Conservation (phyloP, 2,329 filamentous ascomycete species). For the Scedosporium boydii region DNA sequence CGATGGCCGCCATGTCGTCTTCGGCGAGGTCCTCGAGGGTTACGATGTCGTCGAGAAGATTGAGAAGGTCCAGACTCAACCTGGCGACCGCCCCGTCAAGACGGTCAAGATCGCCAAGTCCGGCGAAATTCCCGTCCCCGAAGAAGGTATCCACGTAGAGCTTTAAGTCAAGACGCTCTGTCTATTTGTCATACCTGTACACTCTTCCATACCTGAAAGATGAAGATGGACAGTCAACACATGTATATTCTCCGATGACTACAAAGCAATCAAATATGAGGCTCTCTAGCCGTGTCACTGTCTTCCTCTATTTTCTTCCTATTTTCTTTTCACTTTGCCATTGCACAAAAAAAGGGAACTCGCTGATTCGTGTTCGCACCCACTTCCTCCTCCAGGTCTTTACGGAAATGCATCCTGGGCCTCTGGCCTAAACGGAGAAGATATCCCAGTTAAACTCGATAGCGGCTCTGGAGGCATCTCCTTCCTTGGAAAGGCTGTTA, state of each 20-base stretch:
- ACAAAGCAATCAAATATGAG: conserved; percentile 7
- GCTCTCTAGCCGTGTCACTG: neutral
- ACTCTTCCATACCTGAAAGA: neutral
- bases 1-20: conserved; percentile 77
- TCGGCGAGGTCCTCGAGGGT: conserved; percentile 81
- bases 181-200: conserved; percentile 1
- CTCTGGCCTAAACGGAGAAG: conserved; percentile 24
- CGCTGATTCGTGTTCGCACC: conserved; percentile 26
- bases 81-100: conserved; percentile 59
- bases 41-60: conserved; percentile 74
- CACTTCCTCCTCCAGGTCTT: conserved; percentile 17
- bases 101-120: conserved; percentile 71
- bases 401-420: conserved; percentile 28
- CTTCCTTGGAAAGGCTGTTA: conserved; percentile 37
- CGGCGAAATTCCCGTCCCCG: conserved; percentile 72
- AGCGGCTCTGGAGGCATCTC: conserved; percentile 27
- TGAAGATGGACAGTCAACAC: neutral
- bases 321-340: neutral
- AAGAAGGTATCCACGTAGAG: conserved; percentile 90
- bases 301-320: neutral
- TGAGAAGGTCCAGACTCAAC: conserved; percentile 57
- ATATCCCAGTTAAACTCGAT: conserved; percentile 15
- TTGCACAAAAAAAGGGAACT: conserved; percentile 5
- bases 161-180: conserved; percentile 45
- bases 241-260: conserved; percentile 3